Percentiles rank a stretch among this genome's conserved stretches.
Evolutionary conservation across 768 basidiomycete genomes (phyloP).

Genomic region (Antrodiella citrinella): DNA sequence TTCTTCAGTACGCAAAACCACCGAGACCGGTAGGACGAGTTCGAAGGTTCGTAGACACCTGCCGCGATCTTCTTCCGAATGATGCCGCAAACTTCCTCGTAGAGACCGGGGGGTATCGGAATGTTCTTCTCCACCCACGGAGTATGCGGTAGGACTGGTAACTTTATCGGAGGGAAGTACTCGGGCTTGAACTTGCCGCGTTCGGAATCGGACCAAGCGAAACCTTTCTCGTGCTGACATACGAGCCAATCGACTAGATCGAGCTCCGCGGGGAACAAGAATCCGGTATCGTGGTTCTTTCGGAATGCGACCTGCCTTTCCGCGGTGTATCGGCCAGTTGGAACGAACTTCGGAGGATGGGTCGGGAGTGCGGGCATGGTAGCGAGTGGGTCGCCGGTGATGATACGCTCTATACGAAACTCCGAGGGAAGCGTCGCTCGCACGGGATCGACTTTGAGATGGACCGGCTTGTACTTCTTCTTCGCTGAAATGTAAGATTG

Average conservation of each 20-base stretch:
- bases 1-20: slow-evolving; percentile 15
- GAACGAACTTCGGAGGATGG: slow-evolving; percentile 1
- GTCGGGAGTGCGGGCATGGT: slow-evolving; percentile 8
- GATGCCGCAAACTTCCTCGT: slow-evolving; percentile 1
- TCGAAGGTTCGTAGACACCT: slow-evolving; percentile 13
- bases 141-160: slow-evolving; percentile 24
- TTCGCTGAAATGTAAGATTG: too few relatives aligned
- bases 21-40: slow-evolving; percentile 14
- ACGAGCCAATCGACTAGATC: slow-evolving; percentile 14
- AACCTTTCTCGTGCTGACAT: slow-evolving; percentile 7
- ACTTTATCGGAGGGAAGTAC: slow-evolving; percentile 26
- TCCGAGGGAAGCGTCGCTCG: slow-evolving; percentile 17
- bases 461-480: slow-evolving; percentile 23
- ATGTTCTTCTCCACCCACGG: slow-evolving; percentile 24
- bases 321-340: slow-evolving; percentile 10
- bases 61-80: slow-evolving; percentile 2
- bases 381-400: slow-evolving; percentile 4
- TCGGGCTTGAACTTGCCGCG: slow-evolving; percentile 23
- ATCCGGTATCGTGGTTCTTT: too few relatives aligned
- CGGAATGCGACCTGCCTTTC: slow-evolving; percentile 11
- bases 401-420: slow-evolving; percentile 11
- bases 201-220: slow-evolving; percentile 22
- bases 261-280: slow-evolving; percentile 7
- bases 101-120: slow-evolving; percentile 8
- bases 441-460: slow-evolving; percentile 20